Base-by-base conservation (phyloP, 257 asterid species). In the Forsythia suspensa region DNA sequence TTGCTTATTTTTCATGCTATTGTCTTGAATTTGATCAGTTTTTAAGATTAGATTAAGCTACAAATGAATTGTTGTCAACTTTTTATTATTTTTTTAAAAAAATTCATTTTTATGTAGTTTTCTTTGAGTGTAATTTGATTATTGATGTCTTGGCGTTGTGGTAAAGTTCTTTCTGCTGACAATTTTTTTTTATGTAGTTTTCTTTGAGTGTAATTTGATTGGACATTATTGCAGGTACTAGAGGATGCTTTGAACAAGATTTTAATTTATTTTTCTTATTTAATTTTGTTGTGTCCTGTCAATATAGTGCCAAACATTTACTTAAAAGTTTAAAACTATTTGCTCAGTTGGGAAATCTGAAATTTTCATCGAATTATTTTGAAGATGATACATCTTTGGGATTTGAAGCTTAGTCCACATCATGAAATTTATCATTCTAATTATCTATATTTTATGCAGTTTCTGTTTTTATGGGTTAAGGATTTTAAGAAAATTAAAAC, bases 61-160 rank as follows among this genome's bases (percentile, higher is more conserved):
- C 34, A 29, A 29, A 18, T 4, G 21, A 16, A 52, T 52, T 52
- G 15, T 18, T 52, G 63, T 16, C n/a, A 52, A 52, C 18, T 46
- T 46, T 11, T 46, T 46, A 12, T 13, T 46, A 9, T 46, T 12
- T 4, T 24, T 46, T 12, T 0, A 41, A 42, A 15, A 46, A 41
- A 29, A 1, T 0, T 29, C 34, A 29, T 29, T 29, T 29, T 29
- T 29, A 1, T 29, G 34, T 29, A 29, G 1, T 29, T 52, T 40
- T 69, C 21, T 37, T 34, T 4, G n/a, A 41, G 41, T 63, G 73
- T 70, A 13, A 24, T 76, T 81, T 18, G 59, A 55, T 66, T 69
- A 36, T 29, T 40, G 80, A 66, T 81, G 63, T 48, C 70, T 80
- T 75, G 80, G 63, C 59, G 65, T 81, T 29, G 6, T 74, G 83